Base-by-base conservation (phyloP, 805 yeast species). In the Candida golubevii region DNA sequence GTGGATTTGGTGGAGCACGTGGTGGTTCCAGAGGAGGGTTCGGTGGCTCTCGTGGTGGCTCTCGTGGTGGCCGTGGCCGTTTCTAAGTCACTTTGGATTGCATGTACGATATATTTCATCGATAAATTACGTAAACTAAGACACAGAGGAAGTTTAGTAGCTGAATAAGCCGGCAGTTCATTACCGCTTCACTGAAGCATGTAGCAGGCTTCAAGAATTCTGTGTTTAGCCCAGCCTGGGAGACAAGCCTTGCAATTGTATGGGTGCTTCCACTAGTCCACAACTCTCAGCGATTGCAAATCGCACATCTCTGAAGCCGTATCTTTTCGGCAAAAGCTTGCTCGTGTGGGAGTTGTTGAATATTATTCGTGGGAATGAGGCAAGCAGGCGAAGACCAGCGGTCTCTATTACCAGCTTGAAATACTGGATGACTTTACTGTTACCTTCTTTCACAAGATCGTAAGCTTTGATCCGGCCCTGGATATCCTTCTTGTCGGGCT, bases 251-350 rank as follows among this genome's bases (percentile, higher is more conserved):
- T 18, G 13, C 26, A 15, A 30, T 15, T 26, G 39, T 10, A 29
- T 26, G 9, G 44, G 43, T 23, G 42, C 39, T 18, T 38, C 36
- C 11, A 59, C 45, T 12, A 64, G 56, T 1, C 79, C 82, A 59
- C 85, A 79, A 26, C 78, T 66, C 49, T 79, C 75, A 23, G 82
- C 56, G 1, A 83, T 73, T 1, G 76, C 66, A 23, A 59, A 57
- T 41, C 88, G 63, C 10, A 84, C 55, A 35, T 75, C 79, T 40
- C 70, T 71, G 29, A 79, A 67, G 1, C 90, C 91, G 39, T 71
- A 67, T 47, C 83, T 65, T 36, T 61, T 64, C 0, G 55, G 50
- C 12, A 61, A 56, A 11, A 58, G 54, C 41, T 62, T 66, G 35
- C 63, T 67, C 0, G 66, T 53, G 0, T 62, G 59, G 0, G 83